Percentiles rank a stretch among this genome's conserved stretches.
phyloP scores from a whole-genome alignment of 805 yeast species.

The Schizosaccharomyces cryophilus region DNA sequence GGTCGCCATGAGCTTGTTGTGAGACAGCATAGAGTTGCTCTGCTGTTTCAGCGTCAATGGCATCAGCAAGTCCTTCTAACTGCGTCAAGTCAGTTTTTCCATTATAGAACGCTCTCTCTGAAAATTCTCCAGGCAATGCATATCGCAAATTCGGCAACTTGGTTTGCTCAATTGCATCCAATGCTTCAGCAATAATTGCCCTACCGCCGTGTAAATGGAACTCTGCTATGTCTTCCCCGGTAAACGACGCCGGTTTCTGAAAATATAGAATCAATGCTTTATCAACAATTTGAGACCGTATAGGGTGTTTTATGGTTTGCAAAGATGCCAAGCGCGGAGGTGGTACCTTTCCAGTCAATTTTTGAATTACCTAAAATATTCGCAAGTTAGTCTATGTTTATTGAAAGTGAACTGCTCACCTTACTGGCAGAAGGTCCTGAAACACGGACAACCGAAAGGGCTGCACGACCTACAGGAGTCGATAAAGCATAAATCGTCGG shows the following conservation, averaged over 20 bases:
- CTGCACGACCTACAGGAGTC: slow-evolving; percentile 58
- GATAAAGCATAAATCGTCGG: slow-evolving; percentile 71
- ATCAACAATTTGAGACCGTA: slow-evolving; percentile 27
- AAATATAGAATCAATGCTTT: slow-evolving; percentile 52
- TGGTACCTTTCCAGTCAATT: slow-evolving; percentile 5
- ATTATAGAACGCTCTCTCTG: slow-evolving; percentile 64
- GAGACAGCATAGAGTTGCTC: slow-evolving; percentile 23
- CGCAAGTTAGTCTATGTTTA: background rate
- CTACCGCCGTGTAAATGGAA: slow-evolving; percentile 86
- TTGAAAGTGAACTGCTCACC: slow-evolving; percentile 6
- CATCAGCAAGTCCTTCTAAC: slow-evolving; percentile 67
- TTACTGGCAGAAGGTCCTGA: slow-evolving; percentile 41
- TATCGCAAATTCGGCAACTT: slow-evolving; percentile 23
- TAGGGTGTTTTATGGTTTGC: slow-evolving; percentile 4
- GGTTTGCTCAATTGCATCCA: slow-evolving; percentile 15
- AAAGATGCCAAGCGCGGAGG: slow-evolving; percentile 6
- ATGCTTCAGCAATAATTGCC: slow-evolving; percentile 50
- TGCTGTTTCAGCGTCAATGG: slow-evolving; percentile 88
- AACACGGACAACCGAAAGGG: slow-evolving; percentile 63
- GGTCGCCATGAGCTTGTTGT: slow-evolving; percentile 24
- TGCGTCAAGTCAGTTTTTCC: slow-evolving; percentile 68
- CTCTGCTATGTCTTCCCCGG: slow-evolving; percentile 81
- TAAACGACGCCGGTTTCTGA: slow-evolving; percentile 51
- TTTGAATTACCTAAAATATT: slow-evolving; percentile 13
- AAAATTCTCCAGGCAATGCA: slow-evolving; percentile 87